Base-by-base conservation (phyloP, 2,329 filamentous ascomycete species). In the Diaporthe capsici region DNA sequence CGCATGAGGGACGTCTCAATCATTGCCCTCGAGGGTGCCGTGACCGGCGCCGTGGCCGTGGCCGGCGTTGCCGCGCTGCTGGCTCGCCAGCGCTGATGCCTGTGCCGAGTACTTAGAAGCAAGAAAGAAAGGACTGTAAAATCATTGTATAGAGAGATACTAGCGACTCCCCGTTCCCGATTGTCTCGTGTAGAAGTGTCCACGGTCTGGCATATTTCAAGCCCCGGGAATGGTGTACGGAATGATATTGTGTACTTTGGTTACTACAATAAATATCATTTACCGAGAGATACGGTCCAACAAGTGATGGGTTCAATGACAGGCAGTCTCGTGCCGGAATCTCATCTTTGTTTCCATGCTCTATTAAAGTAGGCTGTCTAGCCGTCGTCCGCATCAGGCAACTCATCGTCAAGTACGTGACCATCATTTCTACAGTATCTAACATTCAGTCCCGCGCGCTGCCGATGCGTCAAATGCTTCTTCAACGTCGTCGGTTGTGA, bases 1-100 rank as follows among this genome's bases (percentile, higher is more conserved):
- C 90, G 90, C 58, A 94, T 94, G 87, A 89, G 90, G 71, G 94
- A 96, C 80, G 85, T 93, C 44, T 94, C 94, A 3, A 84, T 93
- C n/a, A 85, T 94, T 78, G 92, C 90, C 67, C 84, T 95, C 49
- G 91, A 95, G 83, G 90, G 93, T 73, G 91, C 90, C 10, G 87
- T 90, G 39, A 89, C 91, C 0, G 94, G 94, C n/a, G 93, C 92
- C 15, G 87, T 88, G 0, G 78, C 94, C 22, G 89, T 89, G 71
- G 89, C 88, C 49, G 83, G 90, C 53, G 79, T 93, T 71, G 87
- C 87, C 7, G 78, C 92, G 57, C 80, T 90, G 58, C 78, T 89
- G 31, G 82, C 87, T 65, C 83, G 87, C 75, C 87, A 78, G 81
- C 78, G 75, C 71, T 82, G 77, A 79, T 72, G 28, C 20, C 12